A percentile compares a stretch with the other conserved stretches of the same genome.
Evolutionary conservation across 2,329 filamentous ascomycete species (phyloP).

Genomic region (Talaromyces verruculosus): DNA sequence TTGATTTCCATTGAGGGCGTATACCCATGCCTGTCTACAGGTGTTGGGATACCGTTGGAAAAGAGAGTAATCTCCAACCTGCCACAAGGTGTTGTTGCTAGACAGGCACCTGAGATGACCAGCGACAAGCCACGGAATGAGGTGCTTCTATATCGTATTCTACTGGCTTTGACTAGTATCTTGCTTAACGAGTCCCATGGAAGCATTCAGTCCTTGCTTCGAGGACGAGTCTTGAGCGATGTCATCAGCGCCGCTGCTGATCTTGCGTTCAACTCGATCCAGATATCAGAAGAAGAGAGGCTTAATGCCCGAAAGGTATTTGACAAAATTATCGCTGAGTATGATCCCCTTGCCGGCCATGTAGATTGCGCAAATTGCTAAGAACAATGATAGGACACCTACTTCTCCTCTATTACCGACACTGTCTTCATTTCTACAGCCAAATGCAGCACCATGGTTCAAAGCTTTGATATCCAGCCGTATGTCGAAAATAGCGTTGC

Average conservation of each 20-base stretch:
- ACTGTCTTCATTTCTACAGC: conserved; percentile 40
- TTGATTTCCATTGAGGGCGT: conserved; percentile 47
- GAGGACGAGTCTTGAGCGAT: conserved; percentile 43
- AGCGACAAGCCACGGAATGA: conserved; percentile 31
- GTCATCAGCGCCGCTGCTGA: conserved; percentile 42
- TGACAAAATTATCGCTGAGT: conserved; percentile 37
- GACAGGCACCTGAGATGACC: conserved; percentile 27
- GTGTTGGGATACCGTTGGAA: conserved; percentile 47
- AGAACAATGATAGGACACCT: conserved; percentile 32
- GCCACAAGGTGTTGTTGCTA: conserved; percentile 45
- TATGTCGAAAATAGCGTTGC: conserved; percentile 42
- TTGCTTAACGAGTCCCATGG: conserved; percentile 32
- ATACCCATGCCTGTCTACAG: conserved; percentile 44
- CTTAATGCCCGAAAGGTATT: conserved; percentile 29
- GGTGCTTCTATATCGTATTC: conserved; percentile 33
- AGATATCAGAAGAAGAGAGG: conserved; percentile 23
- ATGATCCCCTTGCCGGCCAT: conserved; percentile 20
- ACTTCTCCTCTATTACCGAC: conserved; percentile 38
- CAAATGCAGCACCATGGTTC: conserved; percentile 41
- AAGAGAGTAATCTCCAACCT: conserved; percentile 46
- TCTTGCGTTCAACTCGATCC: conserved; percentile 39
- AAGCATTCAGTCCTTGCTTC: conserved; percentile 42
- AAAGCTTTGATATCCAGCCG: conserved; percentile 38
- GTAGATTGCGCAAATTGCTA: conserved; percentile 23
- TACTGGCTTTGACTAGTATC: conserved; percentile 33